Evolutionary conservation across 139 green algal genomes (phyloP), one percentile per base, ranked within the genome.

Genomic region (Coelastrella sp.): DNA sequence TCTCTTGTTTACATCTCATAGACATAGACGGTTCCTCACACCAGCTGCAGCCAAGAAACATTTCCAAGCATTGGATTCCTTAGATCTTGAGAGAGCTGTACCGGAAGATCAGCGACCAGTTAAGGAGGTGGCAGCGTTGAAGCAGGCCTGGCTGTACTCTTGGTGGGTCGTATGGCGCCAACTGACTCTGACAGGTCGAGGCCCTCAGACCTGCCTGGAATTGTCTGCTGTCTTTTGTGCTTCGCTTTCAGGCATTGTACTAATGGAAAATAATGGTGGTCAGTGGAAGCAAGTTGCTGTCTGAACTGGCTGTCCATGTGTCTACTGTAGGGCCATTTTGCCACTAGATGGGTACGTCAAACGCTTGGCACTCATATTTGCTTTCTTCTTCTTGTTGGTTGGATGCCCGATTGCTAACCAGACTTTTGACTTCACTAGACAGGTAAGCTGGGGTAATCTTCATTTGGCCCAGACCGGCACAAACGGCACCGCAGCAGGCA

Each of bases 21-120:
- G 68, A 19, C 68, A 24, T 10, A 76, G 19, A n/a, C 15, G 68
- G 17, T 19, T 76, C 19, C 17, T 59, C 35, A 58, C 70, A 59
- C 35, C 73, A 27, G 79, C 88, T 78, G 80, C 72, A 85, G 17
- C 89, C n/a, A 27, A 86, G 59, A 59, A 6, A 59, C 59, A 74
- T 22, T 15, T 24, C 15, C 25, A 57, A 75, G 81, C 81, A 75
- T 8, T 70, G 58, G 12, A 81, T 19, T 61, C 81, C 12, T 57
- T 86, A 0, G 73, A 91, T 1, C 86, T 98, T 8, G 95, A 98
- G 90, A 74, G 93, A 5, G 93, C 95, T 7, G 96, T 98, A 10
- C 97, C 97, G 11, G 72, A 24, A 0, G 95, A 98, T 58, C 97
- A 99, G 90, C 92, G 97, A 9, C 97, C 97, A 8, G 93, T 96